phyloP scores from a whole-genome alignment of 805 yeast species.

The Wickerhamomyces bisporus region DNA sequence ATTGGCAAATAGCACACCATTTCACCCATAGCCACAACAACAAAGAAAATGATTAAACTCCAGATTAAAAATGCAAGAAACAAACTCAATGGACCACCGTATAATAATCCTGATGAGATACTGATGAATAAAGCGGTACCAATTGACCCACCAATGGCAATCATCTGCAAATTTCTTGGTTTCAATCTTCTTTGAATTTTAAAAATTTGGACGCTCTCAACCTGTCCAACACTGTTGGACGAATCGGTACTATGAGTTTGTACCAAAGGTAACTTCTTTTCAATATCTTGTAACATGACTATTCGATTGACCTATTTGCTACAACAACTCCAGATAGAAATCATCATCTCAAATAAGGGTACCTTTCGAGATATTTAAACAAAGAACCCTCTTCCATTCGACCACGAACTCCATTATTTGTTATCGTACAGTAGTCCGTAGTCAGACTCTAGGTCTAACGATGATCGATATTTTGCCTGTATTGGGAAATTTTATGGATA shows the following conservation, averaged over 20 bases:
- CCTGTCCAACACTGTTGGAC: too few relatives aligned
- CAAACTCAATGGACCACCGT: conserved; percentile 66
- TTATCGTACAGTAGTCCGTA: too few relatives aligned
- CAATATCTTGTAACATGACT: neutral
- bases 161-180: neutral
- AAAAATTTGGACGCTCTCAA: neutral
- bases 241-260: too few relatives aligned
- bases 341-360: too few relatives aligned
- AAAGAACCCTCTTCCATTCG: too few relatives aligned
- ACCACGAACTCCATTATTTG: too few relatives aligned
- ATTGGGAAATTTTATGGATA: too few relatives aligned
- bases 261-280: neutral
- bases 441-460: too few relatives aligned
- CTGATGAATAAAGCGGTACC: conserved; percentile 70
- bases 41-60: conserved; percentile 57
- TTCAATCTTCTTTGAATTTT: neutral
- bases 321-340: too few relatives aligned
- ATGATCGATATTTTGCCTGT: too few relatives aligned
- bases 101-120: conserved; percentile 40
- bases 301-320: conserved; percentile 1
- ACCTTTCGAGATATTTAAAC: too few relatives aligned
- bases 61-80: conserved; percentile 57
- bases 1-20: conserved; percentile 69
- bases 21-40: conserved; percentile 69
- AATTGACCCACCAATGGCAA: conserved; percentile 19